phyloP scores from a whole-genome alignment of 768 basidiomycete genomes.

The Tubosaeta brunneosetosa region DNA sequence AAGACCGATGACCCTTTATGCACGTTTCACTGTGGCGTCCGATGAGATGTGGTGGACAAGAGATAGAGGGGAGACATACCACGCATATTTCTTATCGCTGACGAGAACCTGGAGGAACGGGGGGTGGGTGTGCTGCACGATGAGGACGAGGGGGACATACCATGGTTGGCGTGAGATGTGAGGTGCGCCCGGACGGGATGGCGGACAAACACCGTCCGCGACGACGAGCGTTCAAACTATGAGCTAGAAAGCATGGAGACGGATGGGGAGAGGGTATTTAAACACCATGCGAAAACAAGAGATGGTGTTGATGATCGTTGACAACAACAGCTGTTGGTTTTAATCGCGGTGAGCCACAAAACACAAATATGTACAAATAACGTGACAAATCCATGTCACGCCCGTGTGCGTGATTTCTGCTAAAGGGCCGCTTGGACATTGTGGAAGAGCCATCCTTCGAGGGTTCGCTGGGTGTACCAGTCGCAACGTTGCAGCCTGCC shows the following conservation, averaged over 20 bases:
- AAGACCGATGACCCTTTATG: constrained; percentile 92
- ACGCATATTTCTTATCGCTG: constrained; percentile 77
- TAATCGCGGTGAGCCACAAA: constrained; percentile 28
- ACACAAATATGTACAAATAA: constrained; percentile 20
- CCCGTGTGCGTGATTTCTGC: constrained; percentile 29
- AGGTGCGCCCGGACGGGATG: constrained; percentile 32
- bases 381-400: neutral
- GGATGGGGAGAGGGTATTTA: constrained; percentile 34
- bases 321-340: constrained; percentile 31
- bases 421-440: constrained; percentile 16
- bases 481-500: constrained; percentile 11
- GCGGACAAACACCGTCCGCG: constrained; percentile 51
- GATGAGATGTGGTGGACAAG: constrained; percentile 4
- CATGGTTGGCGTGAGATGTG: constrained; percentile 33
- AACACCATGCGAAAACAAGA: constrained; percentile 39
- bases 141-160: constrained; percentile 28
- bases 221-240: constrained; percentile 52
- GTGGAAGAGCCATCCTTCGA: too few relatives aligned
- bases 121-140: constrained; percentile 1
- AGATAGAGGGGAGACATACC: constrained; percentile 42
- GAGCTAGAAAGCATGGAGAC: constrained; percentile 26
- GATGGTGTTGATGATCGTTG: constrained; percentile 51
- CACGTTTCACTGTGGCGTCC: constrained; percentile 69
- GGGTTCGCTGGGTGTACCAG: neutral
- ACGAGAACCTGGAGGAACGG: constrained; percentile 53